phyloP scores from a whole-genome alignment of 805 yeast genomes.

The Candida takata region DNA sequence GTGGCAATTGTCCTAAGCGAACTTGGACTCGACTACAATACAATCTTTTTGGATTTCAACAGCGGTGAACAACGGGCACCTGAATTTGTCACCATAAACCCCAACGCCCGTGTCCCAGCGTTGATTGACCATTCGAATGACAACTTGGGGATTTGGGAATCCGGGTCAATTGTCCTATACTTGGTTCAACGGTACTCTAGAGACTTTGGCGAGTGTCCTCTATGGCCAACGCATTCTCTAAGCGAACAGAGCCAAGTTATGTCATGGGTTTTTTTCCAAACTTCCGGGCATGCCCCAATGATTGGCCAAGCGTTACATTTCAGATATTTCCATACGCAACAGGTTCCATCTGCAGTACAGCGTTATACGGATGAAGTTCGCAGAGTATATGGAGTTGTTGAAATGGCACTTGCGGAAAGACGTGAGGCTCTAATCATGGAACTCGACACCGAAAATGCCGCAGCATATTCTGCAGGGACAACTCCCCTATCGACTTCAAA shows the following conservation, averaged over 20 bases:
- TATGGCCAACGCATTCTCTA: conserved; percentile 67
- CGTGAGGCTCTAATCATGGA: conserved; percentile 89
- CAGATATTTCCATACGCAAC: conserved; percentile 80
- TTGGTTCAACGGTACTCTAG: conserved; percentile 60
- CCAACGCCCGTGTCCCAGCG: conserved; percentile 94
- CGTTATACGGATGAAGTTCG: conserved; percentile 89
- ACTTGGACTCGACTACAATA: conserved; percentile 68
- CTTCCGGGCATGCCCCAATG: conserved; percentile 98
- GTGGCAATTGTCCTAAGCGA: conserved; percentile 88
- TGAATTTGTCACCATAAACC: conserved; percentile 87
- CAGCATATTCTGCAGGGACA: conserved; percentile 80
- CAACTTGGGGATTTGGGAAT: conserved; percentile 85
- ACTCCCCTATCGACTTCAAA: conserved; percentile 80
- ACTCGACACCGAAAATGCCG: conserved; percentile 79
- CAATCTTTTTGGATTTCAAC: conserved; percentile 80
- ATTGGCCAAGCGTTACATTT: conserved; percentile 95
- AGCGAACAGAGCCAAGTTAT: conserved; percentile 78
- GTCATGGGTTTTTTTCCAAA: conserved; percentile 90
- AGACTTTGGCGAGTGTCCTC: conserved; percentile 62
- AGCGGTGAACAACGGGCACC: conserved; percentile 90
- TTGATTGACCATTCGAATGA: conserved; percentile 81
- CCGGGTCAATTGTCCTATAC: conserved; percentile 85
- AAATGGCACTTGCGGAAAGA: conserved; percentile 90
- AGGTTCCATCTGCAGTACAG: conserved; percentile 83
- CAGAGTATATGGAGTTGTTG: conserved; percentile 88